These are phyloP conservation scores for Talinum fruticosum DNA, from an alignment of 148 eudicot species.

Conservation along the genomic window DNA sequence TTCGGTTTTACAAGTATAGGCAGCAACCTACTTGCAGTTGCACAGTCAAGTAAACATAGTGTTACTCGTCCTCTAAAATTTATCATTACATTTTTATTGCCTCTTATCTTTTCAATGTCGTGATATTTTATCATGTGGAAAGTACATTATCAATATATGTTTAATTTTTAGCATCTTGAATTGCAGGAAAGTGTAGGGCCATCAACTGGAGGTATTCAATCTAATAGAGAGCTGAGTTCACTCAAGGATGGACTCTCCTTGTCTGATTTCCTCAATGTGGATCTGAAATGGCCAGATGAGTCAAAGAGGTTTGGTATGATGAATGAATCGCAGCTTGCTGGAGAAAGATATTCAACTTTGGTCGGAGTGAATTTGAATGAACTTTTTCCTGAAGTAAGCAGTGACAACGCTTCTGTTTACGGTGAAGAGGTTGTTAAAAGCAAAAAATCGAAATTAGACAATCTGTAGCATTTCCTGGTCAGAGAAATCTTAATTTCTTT, in stretches of 20 bases:
- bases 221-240: slow-evolving; percentile 41
- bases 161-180: not conserved
- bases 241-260: slow-evolving; percentile 39
- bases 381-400: slow-evolving; percentile 35
- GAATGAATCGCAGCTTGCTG: slow-evolving; percentile 26
- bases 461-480: slow-evolving; percentile 28
- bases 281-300: slow-evolving; percentile 69
- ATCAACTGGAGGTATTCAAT: slow-evolving; percentile 33
- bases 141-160: not conserved
- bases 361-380: slow-evolving; percentile 52
- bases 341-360: slow-evolving; percentile 36
- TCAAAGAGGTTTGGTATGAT: slow-evolving; percentile 36
- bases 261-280: slow-evolving; percentile 62
- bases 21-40: not conserved
- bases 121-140: not conserved
- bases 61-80: not conserved
- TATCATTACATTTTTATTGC: not conserved
- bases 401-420: slow-evolving; percentile 15
- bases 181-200: slow-evolving; percentile 70
- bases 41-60: not conserved
- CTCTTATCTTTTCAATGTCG: not conserved
- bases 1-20: not conserved
- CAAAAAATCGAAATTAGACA: slow-evolving; percentile 27
- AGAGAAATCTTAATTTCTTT: slow-evolving; percentile 38
- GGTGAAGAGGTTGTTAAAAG: slow-evolving; percentile 27